These are phyloP conservation scores for Calocybe gambosa DNA, from an alignment of 1,284 basidiomycete species.

Conservation along the genomic window DNA sequence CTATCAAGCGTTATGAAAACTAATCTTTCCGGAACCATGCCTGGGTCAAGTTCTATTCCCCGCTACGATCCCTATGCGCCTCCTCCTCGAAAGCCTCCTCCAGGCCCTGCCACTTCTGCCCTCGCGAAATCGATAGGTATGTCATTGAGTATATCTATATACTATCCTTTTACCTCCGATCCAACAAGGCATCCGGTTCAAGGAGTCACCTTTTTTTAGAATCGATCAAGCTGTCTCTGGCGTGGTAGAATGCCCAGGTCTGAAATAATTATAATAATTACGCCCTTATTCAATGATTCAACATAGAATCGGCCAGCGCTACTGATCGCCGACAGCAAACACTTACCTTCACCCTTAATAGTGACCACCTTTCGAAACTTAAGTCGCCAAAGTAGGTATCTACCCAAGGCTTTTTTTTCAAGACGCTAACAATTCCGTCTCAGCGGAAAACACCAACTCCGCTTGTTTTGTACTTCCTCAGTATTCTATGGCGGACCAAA, in stretches of 20 bases:
- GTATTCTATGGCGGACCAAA: conserved; percentile 60
- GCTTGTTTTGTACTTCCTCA: conserved; percentile 90
- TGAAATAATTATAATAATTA: not conserved
- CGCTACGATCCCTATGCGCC: conserved; percentile 65
- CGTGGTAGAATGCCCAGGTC: conserved; percentile 72
- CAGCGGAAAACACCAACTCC: conserved; percentile 73
- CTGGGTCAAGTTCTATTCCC: conserved; percentile 24
- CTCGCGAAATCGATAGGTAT: conserved; percentile 27
- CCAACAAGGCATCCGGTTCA: conserved; percentile 65
- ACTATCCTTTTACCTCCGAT: not conserved
- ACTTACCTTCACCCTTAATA: conserved; percentile 55
- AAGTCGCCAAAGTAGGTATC: conserved; percentile 40
- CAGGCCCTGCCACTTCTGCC: conserved; percentile 18
- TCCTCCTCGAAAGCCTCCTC: conserved; percentile 43
- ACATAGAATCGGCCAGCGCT: conserved; percentile 66
- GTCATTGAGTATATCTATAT: conserved; percentile 2
- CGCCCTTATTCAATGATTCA: conserved; percentile 11
- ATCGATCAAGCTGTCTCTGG: conserved; percentile 59
- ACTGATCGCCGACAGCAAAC: conserved; percentile 66
- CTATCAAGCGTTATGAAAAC: conserved; percentile 22
- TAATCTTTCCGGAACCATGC: conserved; percentile 18
- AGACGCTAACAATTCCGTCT: conserved; percentile 5
- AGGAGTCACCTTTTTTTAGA: conserved; percentile 71
- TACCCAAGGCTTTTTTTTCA: conserved; percentile 11
- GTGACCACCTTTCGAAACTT: conserved; percentile 61